These are phyloP conservation scores for Apiotrichum veenhuisii DNA, from an alignment of 1,284 basidiomycete species.

Conservation along the genomic window DNA sequence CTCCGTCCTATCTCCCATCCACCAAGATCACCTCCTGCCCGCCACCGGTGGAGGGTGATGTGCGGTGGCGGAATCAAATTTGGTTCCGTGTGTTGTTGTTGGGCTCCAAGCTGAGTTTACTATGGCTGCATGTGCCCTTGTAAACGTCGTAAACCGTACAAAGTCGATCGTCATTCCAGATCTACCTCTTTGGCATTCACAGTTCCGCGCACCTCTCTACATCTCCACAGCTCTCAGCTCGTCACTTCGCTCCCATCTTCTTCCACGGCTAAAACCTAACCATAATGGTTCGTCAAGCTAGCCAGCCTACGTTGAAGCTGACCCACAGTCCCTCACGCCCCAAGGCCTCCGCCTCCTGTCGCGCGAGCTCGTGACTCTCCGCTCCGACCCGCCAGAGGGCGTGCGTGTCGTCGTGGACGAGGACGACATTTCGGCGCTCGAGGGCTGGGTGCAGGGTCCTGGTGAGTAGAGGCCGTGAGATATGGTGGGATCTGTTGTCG, in stretches of 20 bases:
- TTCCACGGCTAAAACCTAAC: not conserved
- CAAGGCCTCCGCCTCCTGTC: slow-evolving; percentile 58
- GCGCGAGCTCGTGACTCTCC: slow-evolving; percentile 74
- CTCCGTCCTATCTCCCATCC: no score
- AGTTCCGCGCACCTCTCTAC: not conserved
- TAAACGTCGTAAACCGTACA: no score
- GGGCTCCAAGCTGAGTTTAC: no score
- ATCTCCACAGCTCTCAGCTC: not conserved
- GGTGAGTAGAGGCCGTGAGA: slow-evolving; percentile 30
- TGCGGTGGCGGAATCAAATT: not conserved
- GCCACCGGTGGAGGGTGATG: no score
- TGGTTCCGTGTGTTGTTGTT: not conserved
- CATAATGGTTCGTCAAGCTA: not conserved
- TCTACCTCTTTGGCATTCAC: not conserved
- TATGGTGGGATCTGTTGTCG: no score
- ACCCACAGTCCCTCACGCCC: slow-evolving; percentile 49
- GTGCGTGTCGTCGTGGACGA: slow-evolving; percentile 74
- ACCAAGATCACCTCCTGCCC: not conserved
- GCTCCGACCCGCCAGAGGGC: slow-evolving; percentile 76
- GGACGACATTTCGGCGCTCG: slow-evolving; percentile 58
- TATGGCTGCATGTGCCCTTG: no score
- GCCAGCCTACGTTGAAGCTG: not conserved
- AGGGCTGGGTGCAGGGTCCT: slow-evolving; percentile 49
- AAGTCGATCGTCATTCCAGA: no score
- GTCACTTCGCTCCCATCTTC: not conserved